Conservation (phyloP, 1,284 basidiomycete species). For the Cutaneotrichosporon sp. region DNA sequence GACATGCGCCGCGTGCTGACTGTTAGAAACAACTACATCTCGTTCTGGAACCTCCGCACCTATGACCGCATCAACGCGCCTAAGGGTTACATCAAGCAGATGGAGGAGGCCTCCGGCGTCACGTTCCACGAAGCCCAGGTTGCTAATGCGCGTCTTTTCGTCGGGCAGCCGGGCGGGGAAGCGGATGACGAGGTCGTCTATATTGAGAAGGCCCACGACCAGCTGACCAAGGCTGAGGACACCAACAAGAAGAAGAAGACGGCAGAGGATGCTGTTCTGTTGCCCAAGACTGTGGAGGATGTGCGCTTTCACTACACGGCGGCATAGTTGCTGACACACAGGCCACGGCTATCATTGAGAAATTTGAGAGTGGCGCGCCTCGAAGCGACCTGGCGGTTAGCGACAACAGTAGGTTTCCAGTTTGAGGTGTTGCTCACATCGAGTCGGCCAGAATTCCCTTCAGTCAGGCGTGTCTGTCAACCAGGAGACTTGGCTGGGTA, state of each 20-base stretch:
- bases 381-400: conserved; percentile 38
- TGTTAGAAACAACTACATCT: conserved; percentile 54
- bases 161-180: conserved; percentile 53
- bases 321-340: conserved; percentile 15
- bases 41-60: conserved; percentile 81
- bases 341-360: conserved; percentile 63
- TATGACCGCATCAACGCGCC: conserved; percentile 89
- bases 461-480: conserved; percentile 61
- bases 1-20: background rate
- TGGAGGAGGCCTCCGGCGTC: conserved; percentile 73
- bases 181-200: conserved; percentile 52
- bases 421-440: conserved; percentile 36
- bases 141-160: conserved; percentile 78
- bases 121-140: conserved; percentile 81
- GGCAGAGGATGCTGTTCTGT: conserved; percentile 43
- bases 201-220: conserved; percentile 54
- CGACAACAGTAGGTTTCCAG: conserved; percentile 15
- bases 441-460: conserved; percentile 76
- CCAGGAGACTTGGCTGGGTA: conserved; percentile 79
- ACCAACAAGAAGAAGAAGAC: conserved; percentile 49
- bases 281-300: conserved; percentile 66
- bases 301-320: conserved; percentile 14
- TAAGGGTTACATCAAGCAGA: conserved; percentile 62
- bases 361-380: conserved; percentile 66
- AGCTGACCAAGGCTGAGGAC: conserved; percentile 62